Percentiles rank a stretch among this genome's conserved stretches.
Conservation (phyloP, 495 filamentous ascomycete species). For the Lophiotrema nucula region DNA sequence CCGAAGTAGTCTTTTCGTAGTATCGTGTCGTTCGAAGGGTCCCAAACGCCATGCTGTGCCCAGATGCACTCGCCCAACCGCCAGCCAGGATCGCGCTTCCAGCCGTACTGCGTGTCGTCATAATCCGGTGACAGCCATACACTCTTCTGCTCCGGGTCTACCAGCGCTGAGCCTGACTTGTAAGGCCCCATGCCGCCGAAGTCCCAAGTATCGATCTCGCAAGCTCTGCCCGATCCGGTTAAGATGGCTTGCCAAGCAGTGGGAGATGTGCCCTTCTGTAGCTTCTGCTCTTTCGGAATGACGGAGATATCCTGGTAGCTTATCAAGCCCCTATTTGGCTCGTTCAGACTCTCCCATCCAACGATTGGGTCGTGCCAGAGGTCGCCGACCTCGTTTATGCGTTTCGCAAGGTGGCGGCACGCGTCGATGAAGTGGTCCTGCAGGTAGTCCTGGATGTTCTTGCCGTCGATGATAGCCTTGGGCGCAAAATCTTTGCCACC, state of each 20-base stretch:
- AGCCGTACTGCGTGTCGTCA: conserved; percentile 85
- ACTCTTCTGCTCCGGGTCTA: conserved; percentile 82
- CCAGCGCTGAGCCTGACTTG: conserved; percentile 75
- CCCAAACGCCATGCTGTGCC: conserved; percentile 97
- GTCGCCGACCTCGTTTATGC: conserved; percentile 87
- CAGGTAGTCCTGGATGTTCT: conserved; percentile 95
- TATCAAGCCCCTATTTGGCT: conserved; percentile 86
- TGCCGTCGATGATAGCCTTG: conserved; percentile 88
- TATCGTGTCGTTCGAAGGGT: conserved; percentile 72
- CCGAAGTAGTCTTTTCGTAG: conserved; percentile 86
- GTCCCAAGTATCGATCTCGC: conserved; percentile 86
- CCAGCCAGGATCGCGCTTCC: conserved; percentile 84
- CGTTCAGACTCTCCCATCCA: conserved; percentile 94
- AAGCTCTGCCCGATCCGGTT: conserved; percentile 82
- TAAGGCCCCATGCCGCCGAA: conserved; percentile 91
- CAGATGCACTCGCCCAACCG: conserved; percentile 90
- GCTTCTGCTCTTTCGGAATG: conserved; percentile 82
- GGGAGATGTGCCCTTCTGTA: conserved; percentile 90
- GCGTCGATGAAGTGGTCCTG: conserved; percentile 83
- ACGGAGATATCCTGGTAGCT: conserved; percentile 79
- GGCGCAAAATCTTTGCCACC: conserved; percentile 91
- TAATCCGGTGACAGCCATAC: conserved; percentile 80
- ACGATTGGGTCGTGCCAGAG: conserved; percentile 85
- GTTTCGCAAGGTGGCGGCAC: conserved; percentile 72
- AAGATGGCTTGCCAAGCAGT: conserved; percentile 94